Base-by-base conservation (phyloP, 2,329 filamentous ascomycete genomes). In the Sclerotinia trifoliorum region DNA sequence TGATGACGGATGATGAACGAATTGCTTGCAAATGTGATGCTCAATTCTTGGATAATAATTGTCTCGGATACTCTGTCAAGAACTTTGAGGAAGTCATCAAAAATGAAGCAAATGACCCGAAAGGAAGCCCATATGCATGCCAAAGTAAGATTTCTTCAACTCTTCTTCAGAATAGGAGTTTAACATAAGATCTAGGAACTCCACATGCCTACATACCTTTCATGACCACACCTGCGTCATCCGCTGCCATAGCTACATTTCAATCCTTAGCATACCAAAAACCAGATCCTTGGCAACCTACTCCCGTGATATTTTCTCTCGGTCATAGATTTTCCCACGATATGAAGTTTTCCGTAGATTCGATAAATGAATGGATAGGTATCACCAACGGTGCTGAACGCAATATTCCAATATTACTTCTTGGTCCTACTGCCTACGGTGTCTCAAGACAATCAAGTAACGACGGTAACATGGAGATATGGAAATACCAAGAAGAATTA, bases 351-450 rank as follows among this genome's bases (percentile, higher is more conserved):
- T 77, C 78, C 8, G 74, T 74, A 11, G 68, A 70, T 32, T 78
- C 78, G 19, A 77, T 82, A 68, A 77, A 80, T 32, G 79, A 81
- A 74, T 81, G 80, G 79, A 73, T 78, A 26, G 68, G 69, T 13
- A 70, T 80, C 5, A 78, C 79, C 11, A 73, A 77, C 64, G 71
- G 73, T 35, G 79, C 77, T 15, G 74, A 76, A 67, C 76, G 78
- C 17, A 79, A 78, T 48, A 78, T 78, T 3, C 80, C 80, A 5
- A 80, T 82, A 71, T 77, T 83, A 24, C 80, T 80, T 77, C 68
- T 82, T 21, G 78, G 80, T 6, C 80, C 80, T 29, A 77, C 76
- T 32, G 78, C 79, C 8, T 46, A 65, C 11, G 67, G 70, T 35
- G 10, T 65, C 13, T 60, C 63, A 10, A 69, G 67, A 54, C 11